These are phyloP conservation scores for Fusarium metavorans DNA, from an alignment of 2,329 filamentous ascomycete species.

Conservation along the genomic window DNA sequence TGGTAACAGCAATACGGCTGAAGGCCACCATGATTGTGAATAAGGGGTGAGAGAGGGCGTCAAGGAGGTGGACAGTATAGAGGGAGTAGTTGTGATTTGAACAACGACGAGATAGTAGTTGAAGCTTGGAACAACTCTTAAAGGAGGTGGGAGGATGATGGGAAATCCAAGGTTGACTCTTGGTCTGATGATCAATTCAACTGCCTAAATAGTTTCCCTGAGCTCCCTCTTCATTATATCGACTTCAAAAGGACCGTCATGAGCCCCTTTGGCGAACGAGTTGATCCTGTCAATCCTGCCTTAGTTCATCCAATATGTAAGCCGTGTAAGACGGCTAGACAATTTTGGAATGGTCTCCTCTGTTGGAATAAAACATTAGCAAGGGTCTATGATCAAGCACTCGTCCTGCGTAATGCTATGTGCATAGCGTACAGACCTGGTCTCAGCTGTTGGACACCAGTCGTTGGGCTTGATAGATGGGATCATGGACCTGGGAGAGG, in stretches of 20 bases:
- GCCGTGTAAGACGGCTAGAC: background rate
- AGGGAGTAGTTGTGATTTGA: background rate
- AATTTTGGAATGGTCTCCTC: constrained; percentile 7
- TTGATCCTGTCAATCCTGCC: background rate
- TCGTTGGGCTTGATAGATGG: background rate
- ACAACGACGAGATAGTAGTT: background rate
- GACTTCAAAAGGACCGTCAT: background rate
- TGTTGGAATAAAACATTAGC: background rate
- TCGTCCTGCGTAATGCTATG: background rate
- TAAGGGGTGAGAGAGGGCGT: background rate
- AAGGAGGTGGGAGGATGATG: background rate
- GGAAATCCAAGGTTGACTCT: background rate
- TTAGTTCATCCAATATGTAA: background rate
- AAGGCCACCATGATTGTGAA: constrained; percentile 32
- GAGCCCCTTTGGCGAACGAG: background rate
- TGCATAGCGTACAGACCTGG: background rate
- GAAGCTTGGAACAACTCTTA: background rate
- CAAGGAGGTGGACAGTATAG: background rate
- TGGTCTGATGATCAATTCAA: background rate
- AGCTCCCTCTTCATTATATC: background rate
- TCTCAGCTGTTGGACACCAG: background rate
- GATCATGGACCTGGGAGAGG: constrained; percentile 2
- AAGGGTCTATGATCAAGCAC: background rate
- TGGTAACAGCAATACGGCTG: constrained; percentile 22
- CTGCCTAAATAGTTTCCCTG: background rate